Base-by-base conservation (phyloP, 2,329 filamentous ascomycete genomes). In the Graphilbum sp. region DNA sequence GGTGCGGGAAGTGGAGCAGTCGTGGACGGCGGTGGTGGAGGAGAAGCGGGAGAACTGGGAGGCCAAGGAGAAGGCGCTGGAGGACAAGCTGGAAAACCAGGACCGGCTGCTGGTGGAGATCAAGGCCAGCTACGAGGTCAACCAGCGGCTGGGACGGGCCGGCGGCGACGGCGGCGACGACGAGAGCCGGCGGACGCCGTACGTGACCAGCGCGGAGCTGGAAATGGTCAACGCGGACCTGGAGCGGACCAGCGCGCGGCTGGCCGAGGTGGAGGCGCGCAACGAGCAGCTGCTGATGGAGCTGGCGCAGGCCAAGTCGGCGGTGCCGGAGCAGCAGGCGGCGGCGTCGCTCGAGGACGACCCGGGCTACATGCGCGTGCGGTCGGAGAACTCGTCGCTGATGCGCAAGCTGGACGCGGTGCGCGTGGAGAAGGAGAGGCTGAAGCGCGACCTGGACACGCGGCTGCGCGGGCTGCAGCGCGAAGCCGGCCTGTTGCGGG, bases 31-130 rank as follows among this genome's bases (percentile, higher is more conserved):
- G 19, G 87, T 95, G 5, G 57, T 98, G 36, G 77, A 82, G 40
- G 90, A 98, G 64, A 95, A 94, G 60, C 80, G 84, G 50, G 85
- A 88, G 55, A 98, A 98, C 53, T 98, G 90, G 90, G 77, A 81
- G 38, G 78, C 88, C 9, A 95, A 93, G 54, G 90, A 98, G 62
- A 55, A 82, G 61, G 76, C 73, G 21, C 60, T 95, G 42, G 86
- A 94, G 52, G 88, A 96, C 49, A 96, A 95, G 60, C 67, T 93
- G 3, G 88, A 95, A 56, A 92, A 80, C 49, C 88, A 98, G 54
- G 90, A 98, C 35, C 76, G 86, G 7, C 61, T 98, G 30, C 60
- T 98, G 48, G 94, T 82, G 52, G 92, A 98, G 56, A 75, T 96
- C 53, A 96, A 95, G 60, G 90, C 90, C 20, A 95, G 78, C 61